Conservation (phyloP, 352 stramenopile genomes). For the Pythium rishiriense region DNA sequence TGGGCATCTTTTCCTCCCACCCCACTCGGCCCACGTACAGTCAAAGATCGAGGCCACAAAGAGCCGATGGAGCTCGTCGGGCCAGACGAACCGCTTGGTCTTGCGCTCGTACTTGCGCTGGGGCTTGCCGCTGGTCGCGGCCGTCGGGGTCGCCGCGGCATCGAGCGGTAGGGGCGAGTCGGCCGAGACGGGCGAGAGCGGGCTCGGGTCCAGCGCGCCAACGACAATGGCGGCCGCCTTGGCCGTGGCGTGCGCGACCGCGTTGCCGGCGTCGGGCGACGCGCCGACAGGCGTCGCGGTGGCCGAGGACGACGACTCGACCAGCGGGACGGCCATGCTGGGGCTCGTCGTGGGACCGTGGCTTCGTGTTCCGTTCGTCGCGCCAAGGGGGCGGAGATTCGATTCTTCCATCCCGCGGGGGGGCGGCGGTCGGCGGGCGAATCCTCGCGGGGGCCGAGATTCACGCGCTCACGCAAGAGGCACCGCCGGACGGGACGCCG, state of each 20-base stretch:
- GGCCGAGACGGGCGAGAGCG: conserved; percentile 19
- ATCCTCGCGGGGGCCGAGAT: conserved; percentile 14
- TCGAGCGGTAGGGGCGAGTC: conserved; percentile 15
- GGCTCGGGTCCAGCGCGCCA: not conserved
- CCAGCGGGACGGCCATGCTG: conserved; percentile 3
- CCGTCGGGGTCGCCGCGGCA: not conserved
- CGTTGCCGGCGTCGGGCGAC: not conserved
- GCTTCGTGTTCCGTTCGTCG: not conserved
- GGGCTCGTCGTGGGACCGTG: not conserved
- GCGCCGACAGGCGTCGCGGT: not conserved
- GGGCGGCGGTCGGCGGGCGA: not conserved
- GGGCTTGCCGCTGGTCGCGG: conserved; percentile 21
- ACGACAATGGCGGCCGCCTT: conserved; percentile 5
- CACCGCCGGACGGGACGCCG: too few relatives aligned
- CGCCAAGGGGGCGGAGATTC: conserved; percentile 14
- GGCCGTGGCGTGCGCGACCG: not conserved
- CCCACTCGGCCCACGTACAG: conserved; percentile 31
- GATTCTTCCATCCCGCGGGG: conserved; percentile 22
- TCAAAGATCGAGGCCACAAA: conserved; percentile 90
- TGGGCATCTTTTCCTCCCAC: not conserved
- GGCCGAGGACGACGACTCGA: not conserved
- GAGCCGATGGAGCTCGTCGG: conserved; percentile 84
- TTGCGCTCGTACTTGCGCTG: conserved; percentile 89
- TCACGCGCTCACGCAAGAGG: not conserved
- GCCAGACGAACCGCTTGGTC: conserved; percentile 88